Evolutionary conservation across 257 asterid genomes (phyloP), one percentile per base, ranked within the genome.

Genomic region (Linaria vulgaris): DNA sequence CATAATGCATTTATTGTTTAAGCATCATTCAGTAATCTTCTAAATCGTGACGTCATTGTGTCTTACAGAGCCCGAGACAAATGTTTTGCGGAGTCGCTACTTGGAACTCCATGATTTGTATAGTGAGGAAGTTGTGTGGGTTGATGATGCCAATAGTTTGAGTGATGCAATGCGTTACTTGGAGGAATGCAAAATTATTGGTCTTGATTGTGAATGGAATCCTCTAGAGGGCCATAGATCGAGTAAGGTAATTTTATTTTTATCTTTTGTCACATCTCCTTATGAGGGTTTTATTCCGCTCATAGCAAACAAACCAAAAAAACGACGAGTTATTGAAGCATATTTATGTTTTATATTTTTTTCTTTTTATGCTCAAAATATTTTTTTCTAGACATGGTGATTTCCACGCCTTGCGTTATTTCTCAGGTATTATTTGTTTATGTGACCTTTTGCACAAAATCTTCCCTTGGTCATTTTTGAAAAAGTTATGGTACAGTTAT

Each of bases 161-260:
- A 78, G 37, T 61, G 83, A 68, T 62, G 95, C 97, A 68, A 76
- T 80, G 57, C 2, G 56, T 65, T 70, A 87, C 74, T 75, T 94
- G n/a, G 84, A 83, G 81, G 80, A 77, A 69, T 89, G 90, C 76
- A 87, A 90, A 81, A 82, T 94, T 63, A 59, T 94, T 49, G 99
- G 99, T 59, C 17, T 94, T 69, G 99, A 94, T 73, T 89, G 96
- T 78, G 99, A 94, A 73, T 94, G 99, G 99, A 90, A 85, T 72
- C 97, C 97, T 66, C 87, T 56, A 71, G 90, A 90, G 77, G 97
- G 97, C 47, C 76, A 86, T 79, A 65, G 11, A 59, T 82, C 86
- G 55, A 87, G 70, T 71, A 87, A 90, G 96, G 99, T 92, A 75
- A 65, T 25, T 46, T 69, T 20, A 23, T 19, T 48, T n/a, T 61